These are phyloP conservation scores for Dipodascus geniculatus DNA, from an alignment of 805 yeast genomes.

Conservation along the genomic window DNA sequence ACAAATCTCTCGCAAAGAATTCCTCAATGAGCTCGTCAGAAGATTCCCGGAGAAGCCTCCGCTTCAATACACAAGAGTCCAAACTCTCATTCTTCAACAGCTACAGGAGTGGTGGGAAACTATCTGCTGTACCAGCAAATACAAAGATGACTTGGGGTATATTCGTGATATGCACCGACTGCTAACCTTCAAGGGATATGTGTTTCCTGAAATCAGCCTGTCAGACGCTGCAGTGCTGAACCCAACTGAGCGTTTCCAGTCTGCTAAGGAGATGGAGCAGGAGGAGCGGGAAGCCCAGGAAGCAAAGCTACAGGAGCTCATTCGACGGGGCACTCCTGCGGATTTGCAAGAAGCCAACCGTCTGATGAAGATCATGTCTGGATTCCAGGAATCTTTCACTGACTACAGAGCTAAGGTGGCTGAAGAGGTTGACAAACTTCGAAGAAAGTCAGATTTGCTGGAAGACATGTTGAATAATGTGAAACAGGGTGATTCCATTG, in stretches of 20 bases:
- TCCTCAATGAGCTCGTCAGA: slow-evolving; percentile 83
- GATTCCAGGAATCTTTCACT: slow-evolving; percentile 71
- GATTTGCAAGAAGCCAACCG: slow-evolving; percentile 94
- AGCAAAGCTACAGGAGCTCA: slow-evolving; percentile 90
- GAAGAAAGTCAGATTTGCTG: slow-evolving; percentile 74
- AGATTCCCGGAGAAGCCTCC: slow-evolving; percentile 95
- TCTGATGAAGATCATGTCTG: slow-evolving; percentile 96
- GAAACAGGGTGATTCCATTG: slow-evolving; percentile 24
- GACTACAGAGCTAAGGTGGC: slow-evolving; percentile 70
- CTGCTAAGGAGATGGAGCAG: slow-evolving; percentile 79
- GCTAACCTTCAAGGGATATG: slow-evolving; percentile 79
- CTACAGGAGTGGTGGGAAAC: slow-evolving; percentile 98
- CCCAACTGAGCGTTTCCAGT: slow-evolving; percentile 76
- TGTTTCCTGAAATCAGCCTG: slow-evolving; percentile 80
- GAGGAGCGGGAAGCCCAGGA: slow-evolving; percentile 90
- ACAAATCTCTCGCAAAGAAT: slow-evolving; percentile 90
- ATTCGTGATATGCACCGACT: slow-evolving; percentile 94
- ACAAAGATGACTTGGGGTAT: slow-evolving; percentile 84
- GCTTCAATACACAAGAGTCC: slow-evolving; percentile 67
- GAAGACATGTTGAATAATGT: slow-evolving; percentile 64
- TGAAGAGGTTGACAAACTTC: slow-evolving; percentile 73
- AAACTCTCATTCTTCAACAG: slow-evolving; percentile 73
- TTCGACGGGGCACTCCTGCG: slow-evolving; percentile 89
- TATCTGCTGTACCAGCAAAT: slow-evolving; percentile 76
- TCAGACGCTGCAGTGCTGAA: slow-evolving; percentile 91